Evolutionary conservation across 1,284 basidiomycete genomes (phyloP).

Genomic region (Cryptococcus maquisensis): DNA sequence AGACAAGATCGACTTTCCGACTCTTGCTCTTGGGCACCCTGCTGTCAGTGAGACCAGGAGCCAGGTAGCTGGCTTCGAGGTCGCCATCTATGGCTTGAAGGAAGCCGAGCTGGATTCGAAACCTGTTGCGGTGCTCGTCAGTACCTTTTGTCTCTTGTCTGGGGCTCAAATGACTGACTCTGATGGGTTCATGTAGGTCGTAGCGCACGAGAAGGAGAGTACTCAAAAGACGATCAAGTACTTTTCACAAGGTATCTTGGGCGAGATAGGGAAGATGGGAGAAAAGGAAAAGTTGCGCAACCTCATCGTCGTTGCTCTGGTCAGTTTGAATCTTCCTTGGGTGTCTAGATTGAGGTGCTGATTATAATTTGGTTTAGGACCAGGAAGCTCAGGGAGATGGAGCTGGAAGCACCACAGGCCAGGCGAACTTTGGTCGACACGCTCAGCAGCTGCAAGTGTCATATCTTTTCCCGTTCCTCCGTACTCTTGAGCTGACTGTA

Average conservation of each 20-base stretch:
- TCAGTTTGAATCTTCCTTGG: constrained; percentile 9
- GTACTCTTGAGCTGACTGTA: too few species aligned
- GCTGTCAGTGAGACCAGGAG: constrained; percentile 11
- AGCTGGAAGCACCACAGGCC: too few species aligned
- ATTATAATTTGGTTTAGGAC: too few species aligned
- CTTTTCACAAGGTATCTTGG: constrained; percentile 38
- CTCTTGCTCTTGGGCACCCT: constrained; percentile 26
- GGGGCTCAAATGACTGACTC: background rate
- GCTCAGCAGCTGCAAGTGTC: too few species aligned
- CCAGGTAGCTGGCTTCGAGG: constrained; percentile 33
- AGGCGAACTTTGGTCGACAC: too few species aligned
- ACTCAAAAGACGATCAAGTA: constrained; percentile 34
- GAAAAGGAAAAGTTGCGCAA: constrained; percentile 25
- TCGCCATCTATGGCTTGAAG: constrained; percentile 41
- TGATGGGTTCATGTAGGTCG: constrained; percentile 25
- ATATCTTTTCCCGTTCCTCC: too few species aligned
- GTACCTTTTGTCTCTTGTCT: constrained; percentile 7
- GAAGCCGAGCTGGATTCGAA: constrained; percentile 28
- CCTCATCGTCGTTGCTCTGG: constrained; percentile 44
- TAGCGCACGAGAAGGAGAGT: constrained; percentile 40
- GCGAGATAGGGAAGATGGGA: constrained; percentile 12
- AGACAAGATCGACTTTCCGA: constrained; percentile 30
- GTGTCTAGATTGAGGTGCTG: background rate
- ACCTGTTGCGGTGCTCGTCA: constrained; percentile 36
- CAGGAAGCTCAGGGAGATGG: too few species aligned